Evolutionary conservation across 805 yeast genomes (phyloP).

Genomic region (Kuraishia ogatae): DNA sequence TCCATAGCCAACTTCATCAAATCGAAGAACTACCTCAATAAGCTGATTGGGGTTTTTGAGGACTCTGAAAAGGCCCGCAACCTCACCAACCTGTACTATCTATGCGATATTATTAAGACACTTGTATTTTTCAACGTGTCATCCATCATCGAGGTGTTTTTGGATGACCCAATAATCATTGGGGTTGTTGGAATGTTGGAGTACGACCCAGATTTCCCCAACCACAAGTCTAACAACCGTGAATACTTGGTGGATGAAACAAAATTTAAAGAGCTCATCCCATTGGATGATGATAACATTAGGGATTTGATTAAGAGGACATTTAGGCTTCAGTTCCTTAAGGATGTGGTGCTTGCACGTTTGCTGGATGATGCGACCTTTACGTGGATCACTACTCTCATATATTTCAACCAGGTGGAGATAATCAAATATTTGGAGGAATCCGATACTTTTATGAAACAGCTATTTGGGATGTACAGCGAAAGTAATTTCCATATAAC

Average conservation of each 20-base stretch:
- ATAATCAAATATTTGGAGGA: conserved; percentile 52
- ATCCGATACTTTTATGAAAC: conserved; percentile 40
- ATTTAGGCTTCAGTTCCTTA: conserved; percentile 69
- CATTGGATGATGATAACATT: conserved; percentile 41
- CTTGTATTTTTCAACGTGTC: conserved; percentile 66
- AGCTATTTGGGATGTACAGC: conserved; percentile 51
- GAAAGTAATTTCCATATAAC: conserved; percentile 7
- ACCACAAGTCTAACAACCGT: conserved; percentile 71
- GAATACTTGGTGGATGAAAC: conserved; percentile 49
- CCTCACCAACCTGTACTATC: conserved; percentile 47
- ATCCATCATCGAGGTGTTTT: conserved; percentile 45
- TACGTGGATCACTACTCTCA: conserved; percentile 55
- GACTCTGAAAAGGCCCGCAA: conserved; percentile 44
- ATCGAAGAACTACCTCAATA: conserved; percentile 41
- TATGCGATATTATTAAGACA: conserved; percentile 70
- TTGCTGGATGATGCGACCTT: conserved; percentile 75
- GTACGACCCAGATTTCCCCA: conserved; percentile 83
- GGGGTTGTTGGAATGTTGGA: conserved; percentile 78
- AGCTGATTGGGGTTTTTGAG: conserved; percentile 44
- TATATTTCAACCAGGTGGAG: conserved; percentile 60
- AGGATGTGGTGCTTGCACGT: conserved; percentile 81
- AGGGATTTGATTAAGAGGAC: conserved; percentile 60
- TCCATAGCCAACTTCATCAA: conserved; percentile 49
- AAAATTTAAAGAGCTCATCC: conserved; percentile 64
- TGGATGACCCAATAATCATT: conserved; percentile 40